Base-by-base conservation (phyloP, 2,329 filamentous ascomycete species). In the Phaeophleospora eucalypticola region DNA sequence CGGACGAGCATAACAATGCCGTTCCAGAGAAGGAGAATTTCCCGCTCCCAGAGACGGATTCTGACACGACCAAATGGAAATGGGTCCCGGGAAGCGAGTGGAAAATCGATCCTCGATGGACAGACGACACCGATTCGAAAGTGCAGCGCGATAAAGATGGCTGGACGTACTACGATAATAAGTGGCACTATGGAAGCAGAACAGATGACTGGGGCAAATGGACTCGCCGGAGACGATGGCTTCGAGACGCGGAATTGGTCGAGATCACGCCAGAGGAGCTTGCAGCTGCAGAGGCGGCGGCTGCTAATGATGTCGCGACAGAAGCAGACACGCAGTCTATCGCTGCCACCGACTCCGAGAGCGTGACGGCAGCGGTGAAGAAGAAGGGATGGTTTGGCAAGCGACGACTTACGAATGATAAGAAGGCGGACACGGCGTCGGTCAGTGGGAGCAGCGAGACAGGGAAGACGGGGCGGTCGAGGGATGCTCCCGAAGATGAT, bases 81-180 rank as follows among this genome's bases (percentile, higher is more conserved):
- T 98, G 93, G 93, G 89, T 88, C 0, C 78, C 84, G n/a, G 83
- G 81, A 1, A 87, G 87, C 57, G 81, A 86, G 46, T 98, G 93
- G 93, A 81, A 82, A 44, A 83, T 97, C 19, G 91, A 97, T 59
- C 86, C 87, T 1, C 81, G 81, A 1, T 68, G 50, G 73, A 79
- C 1, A 77, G 83, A 69, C 19, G 57, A 59, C 17, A 52, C 59
- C 17, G 58, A 41, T 20, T 51, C 56, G 8, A 62, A 62, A 43
- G 62, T 63, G 6, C 62, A 60, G 10, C 66, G 66, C n/a, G 72
- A 74, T 18, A 84, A 80, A 3, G 82, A 84, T 57, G 93, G 90
- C 1, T 98, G 93, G 93, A 88, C 95, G 32, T 98, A 93, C 68
- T 98, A 96, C 64, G 93, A 98, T 63, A 97, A 91, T 66, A 96